Evolutionary conservation across 2,329 filamentous ascomycete genomes (phyloP).

Genomic region (Aspergillus intermedius): DNA sequence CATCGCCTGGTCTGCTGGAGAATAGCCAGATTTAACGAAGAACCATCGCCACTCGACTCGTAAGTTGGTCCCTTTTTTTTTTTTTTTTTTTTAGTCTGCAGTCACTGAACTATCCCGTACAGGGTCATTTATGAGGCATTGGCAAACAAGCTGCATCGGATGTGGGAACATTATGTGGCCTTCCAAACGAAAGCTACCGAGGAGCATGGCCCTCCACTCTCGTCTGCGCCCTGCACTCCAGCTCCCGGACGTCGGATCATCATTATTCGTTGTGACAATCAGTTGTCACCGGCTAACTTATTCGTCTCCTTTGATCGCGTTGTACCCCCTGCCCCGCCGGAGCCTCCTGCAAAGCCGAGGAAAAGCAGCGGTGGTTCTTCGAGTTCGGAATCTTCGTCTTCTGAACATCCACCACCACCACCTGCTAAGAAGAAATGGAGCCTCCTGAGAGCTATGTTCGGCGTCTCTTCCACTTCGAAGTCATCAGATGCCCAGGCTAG

Average conservation of each 20-base stretch:
- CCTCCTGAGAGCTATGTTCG: constrained; percentile 46
- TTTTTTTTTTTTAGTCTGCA: not conserved
- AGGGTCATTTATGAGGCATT: constrained; percentile 65
- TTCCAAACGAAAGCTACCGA: constrained; percentile 62
- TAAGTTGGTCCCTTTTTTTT: constrained; percentile 41
- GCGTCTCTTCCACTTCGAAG: constrained; percentile 39
- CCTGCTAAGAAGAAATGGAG: constrained; percentile 43
- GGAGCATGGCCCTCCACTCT: constrained; percentile 53
- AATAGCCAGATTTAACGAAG: constrained; percentile 68
- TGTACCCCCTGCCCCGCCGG: constrained; percentile 32
- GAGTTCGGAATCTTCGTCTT: constrained; percentile 13
- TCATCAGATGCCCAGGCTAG: constrained; percentile 38
- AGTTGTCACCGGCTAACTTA: constrained; percentile 45
- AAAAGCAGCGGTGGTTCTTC: constrained; percentile 25
- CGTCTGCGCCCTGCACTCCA: constrained; percentile 74
- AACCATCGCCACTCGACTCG: constrained; percentile 58
- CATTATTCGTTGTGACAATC: constrained; percentile 76
- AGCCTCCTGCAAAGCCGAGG: constrained; percentile 28
- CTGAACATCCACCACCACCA: constrained; percentile 20
- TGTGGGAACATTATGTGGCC: constrained; percentile 75
- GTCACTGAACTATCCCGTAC: constrained; percentile 8
- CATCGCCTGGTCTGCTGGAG: constrained; percentile 89
- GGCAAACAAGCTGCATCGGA: constrained; percentile 60
- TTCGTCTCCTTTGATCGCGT: constrained; percentile 62
- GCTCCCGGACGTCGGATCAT: constrained; percentile 79